These are phyloP conservation scores for Colletotrichum plurivorum DNA, from an alignment of 2,329 filamentous ascomycete genomes.

Conservation along the genomic window DNA sequence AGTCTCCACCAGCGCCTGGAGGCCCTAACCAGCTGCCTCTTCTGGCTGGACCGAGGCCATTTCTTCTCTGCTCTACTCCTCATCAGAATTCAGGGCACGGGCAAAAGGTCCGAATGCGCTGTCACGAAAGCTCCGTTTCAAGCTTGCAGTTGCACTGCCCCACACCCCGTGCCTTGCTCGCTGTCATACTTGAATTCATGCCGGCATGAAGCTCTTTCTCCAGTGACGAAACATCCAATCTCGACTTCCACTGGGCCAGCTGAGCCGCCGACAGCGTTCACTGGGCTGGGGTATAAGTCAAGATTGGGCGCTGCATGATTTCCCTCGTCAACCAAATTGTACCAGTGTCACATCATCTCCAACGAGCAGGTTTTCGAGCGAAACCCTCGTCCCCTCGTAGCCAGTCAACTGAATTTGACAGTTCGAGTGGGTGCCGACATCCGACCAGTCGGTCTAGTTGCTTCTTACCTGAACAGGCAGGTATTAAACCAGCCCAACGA, in stretches of 20 bases:
- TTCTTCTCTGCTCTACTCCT: not conserved
- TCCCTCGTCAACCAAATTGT: not conserved
- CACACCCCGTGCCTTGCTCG: constrained; percentile 27
- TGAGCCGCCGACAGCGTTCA: constrained; percentile 12
- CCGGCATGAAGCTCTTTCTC: constrained; percentile 21
- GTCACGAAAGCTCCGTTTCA: constrained; percentile 37
- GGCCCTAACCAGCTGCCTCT: constrained; percentile 25
- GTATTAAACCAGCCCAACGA: not conserved
- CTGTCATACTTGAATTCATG: constrained; percentile 30
- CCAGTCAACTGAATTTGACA: constrained; percentile 11
- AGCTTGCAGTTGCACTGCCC: constrained; percentile 35
- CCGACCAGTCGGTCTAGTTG: not conserved
- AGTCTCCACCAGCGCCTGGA: constrained; percentile 8
- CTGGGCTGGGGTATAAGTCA: constrained; percentile 4
- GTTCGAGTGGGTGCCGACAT: constrained; percentile 12
- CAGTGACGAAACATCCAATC: constrained; percentile 3
- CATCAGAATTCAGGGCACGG: constrained; percentile 24
- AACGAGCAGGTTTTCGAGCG: constrained; percentile 9
- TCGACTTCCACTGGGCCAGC: not conserved
- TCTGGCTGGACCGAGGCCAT: constrained; percentile 31
- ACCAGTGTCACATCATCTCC: not conserved
- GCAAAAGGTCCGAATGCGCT: constrained; percentile 32
- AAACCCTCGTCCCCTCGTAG: constrained; percentile 8
- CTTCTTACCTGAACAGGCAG: not conserved
- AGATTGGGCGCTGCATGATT: constrained; percentile 11